Evolutionary conservation across 345 rosid genomes (phyloP).

Genomic region (Eucalyptus sp.): DNA sequence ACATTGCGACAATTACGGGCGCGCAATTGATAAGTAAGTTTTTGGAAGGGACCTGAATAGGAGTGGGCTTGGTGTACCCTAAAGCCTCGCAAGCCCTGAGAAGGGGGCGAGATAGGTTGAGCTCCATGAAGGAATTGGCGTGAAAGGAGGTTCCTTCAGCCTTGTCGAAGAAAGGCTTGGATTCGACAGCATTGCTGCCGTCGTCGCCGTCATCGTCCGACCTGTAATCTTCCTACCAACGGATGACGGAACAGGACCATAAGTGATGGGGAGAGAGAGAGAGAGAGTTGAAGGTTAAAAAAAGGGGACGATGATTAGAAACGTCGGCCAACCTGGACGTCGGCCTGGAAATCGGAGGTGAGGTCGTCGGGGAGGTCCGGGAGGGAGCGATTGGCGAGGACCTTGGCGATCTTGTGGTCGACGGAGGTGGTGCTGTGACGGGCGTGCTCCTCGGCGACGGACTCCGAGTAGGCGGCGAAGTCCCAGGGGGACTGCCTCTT

Average conservation of each 20-base stretch:
- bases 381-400: slow-evolving; percentile 28
- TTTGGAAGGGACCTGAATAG: slow-evolving; percentile 55
- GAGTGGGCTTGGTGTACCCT: slow-evolving; percentile 88
- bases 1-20: neutral
- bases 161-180: slow-evolving; percentile 55
- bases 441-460: slow-evolving; percentile 85
- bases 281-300: neutral
- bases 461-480: slow-evolving; percentile 67
- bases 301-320: neutral
- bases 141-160: slow-evolving; percentile 70
- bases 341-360: slow-evolving; percentile 38
- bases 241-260: neutral
- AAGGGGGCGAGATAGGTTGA: slow-evolving; percentile 80
- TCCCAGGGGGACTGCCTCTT: slow-evolving; percentile 84
- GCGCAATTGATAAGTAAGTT: neutral
- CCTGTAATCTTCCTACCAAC: slow-evolving; percentile 52
- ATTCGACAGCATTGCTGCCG: slow-evolving; percentile 16
- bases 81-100: slow-evolving; percentile 88
- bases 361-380: slow-evolving; percentile 4
- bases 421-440: slow-evolving; percentile 88
- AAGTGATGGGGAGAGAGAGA: neutral
- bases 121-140: slow-evolving; percentile 82
- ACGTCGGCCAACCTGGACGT: slow-evolving; percentile 31
- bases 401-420: slow-evolving; percentile 72
- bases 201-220: slow-evolving; percentile 54